Conservation (phyloP, 352 stramenopile species). For the Globisporangium spinosum region DNA sequence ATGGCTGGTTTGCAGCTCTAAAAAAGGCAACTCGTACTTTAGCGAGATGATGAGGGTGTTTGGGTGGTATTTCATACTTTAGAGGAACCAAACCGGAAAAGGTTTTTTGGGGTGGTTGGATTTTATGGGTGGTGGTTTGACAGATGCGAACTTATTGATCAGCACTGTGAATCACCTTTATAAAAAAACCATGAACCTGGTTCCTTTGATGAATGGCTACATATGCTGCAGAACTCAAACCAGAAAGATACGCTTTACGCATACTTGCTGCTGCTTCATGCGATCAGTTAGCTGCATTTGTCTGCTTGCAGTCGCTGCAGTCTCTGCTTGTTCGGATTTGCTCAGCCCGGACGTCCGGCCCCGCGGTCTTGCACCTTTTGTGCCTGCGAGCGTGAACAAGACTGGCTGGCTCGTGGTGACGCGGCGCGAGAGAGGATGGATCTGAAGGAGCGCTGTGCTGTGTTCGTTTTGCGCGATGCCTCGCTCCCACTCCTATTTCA, state of each 20-base stretch:
- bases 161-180: neutral
- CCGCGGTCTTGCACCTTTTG: neutral
- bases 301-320: too few species aligned
- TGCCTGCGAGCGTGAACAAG: neutral
- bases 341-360: too few species aligned
- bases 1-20: neutral
- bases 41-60: neutral
- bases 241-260: neutral
- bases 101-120: neutral
- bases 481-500: neutral
- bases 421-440: neutral
- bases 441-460: neutral
- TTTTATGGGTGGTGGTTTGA: neutral
- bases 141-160: neutral
- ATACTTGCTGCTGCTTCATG: neutral
- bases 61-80: neutral
- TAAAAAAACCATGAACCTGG: neutral
- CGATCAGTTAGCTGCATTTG: too few species aligned
- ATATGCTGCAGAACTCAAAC: neutral
- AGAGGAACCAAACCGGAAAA: neutral
- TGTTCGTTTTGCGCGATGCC: slow-evolving; percentile 5
- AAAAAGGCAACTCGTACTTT: neutral
- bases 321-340: too few species aligned
- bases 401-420: neutral
- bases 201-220: neutral